Conservation (phyloP, 148 eudicot genomes). For the Gaultheria prostrata region DNA sequence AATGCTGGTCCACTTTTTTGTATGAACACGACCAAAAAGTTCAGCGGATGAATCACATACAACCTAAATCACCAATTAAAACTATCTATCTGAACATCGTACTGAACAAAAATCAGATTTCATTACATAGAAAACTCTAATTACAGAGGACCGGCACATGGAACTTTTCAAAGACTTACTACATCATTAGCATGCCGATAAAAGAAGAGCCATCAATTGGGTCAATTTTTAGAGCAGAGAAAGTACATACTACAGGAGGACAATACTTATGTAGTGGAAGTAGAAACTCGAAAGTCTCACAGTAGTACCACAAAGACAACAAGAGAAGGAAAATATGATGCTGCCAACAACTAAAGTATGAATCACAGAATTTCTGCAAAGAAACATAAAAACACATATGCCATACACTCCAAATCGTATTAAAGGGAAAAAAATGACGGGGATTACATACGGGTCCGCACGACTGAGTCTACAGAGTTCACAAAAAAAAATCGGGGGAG, state of each 20-base stretch:
- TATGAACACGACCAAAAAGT: background rate
- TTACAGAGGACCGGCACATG: background rate
- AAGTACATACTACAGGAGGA: no score
- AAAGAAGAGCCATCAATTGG: background rate
- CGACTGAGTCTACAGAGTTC: constrained; percentile 71
- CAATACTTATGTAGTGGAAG: background rate
- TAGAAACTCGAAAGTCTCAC: background rate
- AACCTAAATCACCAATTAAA: background rate
- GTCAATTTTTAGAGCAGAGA: background rate
- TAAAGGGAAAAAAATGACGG: background rate
- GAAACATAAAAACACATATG: background rate
- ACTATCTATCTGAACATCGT: background rate
- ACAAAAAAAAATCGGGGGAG: constrained; percentile 49
- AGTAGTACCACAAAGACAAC: constrained; percentile 1
- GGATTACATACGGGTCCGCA: constrained; percentile 69
- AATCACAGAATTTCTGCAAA: background rate
- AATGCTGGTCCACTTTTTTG: background rate
- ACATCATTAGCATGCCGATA: background rate
- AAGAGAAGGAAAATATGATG: background rate
- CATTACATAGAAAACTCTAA: background rate
- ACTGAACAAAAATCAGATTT: background rate
- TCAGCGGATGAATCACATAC: background rate
- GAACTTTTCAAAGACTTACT: background rate
- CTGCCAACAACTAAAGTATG: background rate
- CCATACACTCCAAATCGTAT: background rate